Base-by-base conservation (phyloP, 2,329 filamentous ascomycete species). In the Clonostachys solani region DNA sequence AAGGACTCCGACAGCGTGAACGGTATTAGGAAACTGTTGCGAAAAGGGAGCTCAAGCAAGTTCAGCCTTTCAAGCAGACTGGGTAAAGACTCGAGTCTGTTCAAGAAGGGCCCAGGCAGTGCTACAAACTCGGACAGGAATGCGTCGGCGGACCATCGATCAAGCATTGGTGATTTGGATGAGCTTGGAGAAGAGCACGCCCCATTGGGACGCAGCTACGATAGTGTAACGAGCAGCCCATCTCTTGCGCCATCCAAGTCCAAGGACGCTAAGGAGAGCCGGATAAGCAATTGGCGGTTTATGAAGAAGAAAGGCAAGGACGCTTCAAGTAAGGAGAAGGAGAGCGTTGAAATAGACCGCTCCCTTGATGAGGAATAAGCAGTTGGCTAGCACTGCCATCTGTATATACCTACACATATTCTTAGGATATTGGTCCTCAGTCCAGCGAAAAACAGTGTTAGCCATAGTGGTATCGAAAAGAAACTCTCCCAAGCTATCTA, bases 31-130 rank as follows among this genome's bases (percentile, higher is more conserved):
- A 79, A 83, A 60, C 69, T 86, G 43, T 77, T 86, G 47, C 78
- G 82, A 33, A 86, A 86, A 65, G 79, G 81, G 44, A 84, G 80
- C 60, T 81, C 80, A 7, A 75, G 79, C 62, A 85, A 85, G 65
- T 85, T 85, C 60, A 80, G 79, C 60, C 68, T 84, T 49, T 75
- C 81, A 12, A 80, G 79, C 43, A 63, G 78, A 49, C 57, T 78
- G 17, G 71, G 72, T 45, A 85, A 81, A 56, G 75, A 78, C 42
- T 72, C 74, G 29, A 61, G 68, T 10, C 63, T 80, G 23, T 81
- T 80, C 54, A 81, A 84, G 69, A 84, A 83, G 56, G 77, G 76
- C 4, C 69, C 76, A 6, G 74, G 78, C 43, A 83, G 78, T 59
- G 71, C 74, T 15, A 72, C 73, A 43, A 77, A 79, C 54, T 80